Evolutionary conservation across 768 basidiomycete genomes (phyloP).

Genomic region (Baorangia bicolor): DNA sequence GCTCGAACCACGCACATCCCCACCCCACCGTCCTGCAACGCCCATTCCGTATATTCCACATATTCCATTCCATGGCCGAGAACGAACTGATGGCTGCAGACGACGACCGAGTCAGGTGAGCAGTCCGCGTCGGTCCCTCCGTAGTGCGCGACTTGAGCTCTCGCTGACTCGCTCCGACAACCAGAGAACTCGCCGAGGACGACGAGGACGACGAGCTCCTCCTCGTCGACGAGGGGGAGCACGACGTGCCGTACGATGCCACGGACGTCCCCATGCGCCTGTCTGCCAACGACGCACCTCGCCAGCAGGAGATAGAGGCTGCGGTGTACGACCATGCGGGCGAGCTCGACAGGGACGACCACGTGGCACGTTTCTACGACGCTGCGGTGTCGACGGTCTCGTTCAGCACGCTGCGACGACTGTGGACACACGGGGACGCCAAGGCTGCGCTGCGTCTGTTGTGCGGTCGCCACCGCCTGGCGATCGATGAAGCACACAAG

Average conservation of each 20-base stretch:
- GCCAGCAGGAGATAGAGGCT: background rate
- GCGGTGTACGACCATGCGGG: constrained; percentile 1
- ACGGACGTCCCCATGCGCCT: background rate
- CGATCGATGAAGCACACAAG: background rate
- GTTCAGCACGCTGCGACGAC: background rate
- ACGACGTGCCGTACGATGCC: background rate
- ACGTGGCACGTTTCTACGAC: background rate
- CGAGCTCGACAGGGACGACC: background rate
- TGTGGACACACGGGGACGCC: background rate
- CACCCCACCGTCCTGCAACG: too few species aligned
- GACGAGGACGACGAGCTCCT: too few species aligned
- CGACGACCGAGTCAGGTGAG: too few species aligned
- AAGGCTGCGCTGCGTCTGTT: background rate
- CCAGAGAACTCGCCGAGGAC: too few species aligned
- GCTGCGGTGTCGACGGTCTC: background rate
- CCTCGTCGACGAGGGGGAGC: background rate
- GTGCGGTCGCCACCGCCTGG: background rate
- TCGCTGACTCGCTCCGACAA: too few species aligned
- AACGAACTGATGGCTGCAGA: too few species aligned
- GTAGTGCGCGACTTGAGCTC: too few species aligned
- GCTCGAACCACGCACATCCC: too few species aligned
- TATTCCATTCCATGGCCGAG: too few species aligned
- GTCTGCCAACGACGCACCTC: background rate
- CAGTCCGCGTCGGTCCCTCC: too few species aligned
- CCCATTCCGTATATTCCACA: too few species aligned